Base-by-base conservation (phyloP, 2,329 filamentous ascomycete genomes). In the Hirsutella rhossiliensis region DNA sequence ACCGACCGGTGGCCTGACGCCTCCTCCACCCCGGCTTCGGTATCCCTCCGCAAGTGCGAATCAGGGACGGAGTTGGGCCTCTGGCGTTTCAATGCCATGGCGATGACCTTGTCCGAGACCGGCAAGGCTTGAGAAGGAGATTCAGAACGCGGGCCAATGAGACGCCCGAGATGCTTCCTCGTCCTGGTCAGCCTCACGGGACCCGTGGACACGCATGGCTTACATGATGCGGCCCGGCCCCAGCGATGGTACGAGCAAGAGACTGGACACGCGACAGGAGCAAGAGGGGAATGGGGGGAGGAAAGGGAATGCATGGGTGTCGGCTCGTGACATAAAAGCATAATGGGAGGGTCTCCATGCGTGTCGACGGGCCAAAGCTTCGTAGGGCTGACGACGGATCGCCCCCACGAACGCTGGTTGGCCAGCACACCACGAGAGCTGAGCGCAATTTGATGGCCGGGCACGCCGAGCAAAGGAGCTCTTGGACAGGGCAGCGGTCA, bases 361-460 rank as follows among this genome's bases (percentile, higher is more conserved):
- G 38, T 38, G 31, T 32, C 40, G 11, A 15, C 23, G 30, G 45
- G 46, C 50, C 43, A 49, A 45, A 45, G 46, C 49, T 48, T 52
- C 48, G 49, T 52, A 52, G 50, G 50, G 50, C 50, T 52, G 50
- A 52, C 50, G 9, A 45, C 42, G 45, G 44, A 52, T 43, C 30
- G 45, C 41, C 40, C 42, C 45, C 43, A 42, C 32, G 31, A 27
- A 28, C 42, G 27, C 45, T 52, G 47, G 45, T 51, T 52, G 50
- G 50, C 45, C 43, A 18, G 20, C 17, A 32, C 38, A 43, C 29
- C 43, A 44, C 43, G 42, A 44, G 44, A 44, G 44, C 49, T 50
- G 47, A 47, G 45, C 29, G 27, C 38, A 20, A n/a, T 32, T 34
- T 27, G 31, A 40, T 34, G 40, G 13, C 15, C 42, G 43, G 36